Evolutionary conservation across 345 rosid species (phyloP), one percentile per base, ranked within the genome.

Genomic region (Carallia brachiata): DNA sequence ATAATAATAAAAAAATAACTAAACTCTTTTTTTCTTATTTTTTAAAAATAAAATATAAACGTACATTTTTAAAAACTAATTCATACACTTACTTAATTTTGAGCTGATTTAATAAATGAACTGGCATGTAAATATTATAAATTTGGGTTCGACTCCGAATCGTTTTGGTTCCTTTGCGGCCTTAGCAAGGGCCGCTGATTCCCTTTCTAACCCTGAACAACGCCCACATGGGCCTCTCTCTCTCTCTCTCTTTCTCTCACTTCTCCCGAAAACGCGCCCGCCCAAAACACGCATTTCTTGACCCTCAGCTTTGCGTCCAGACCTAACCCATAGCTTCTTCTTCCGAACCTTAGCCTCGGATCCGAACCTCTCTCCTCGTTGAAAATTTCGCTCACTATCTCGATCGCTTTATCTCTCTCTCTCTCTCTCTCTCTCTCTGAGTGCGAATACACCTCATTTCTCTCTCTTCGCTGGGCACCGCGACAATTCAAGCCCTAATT

Each of bases 321-420:
- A 67, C 82, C 81, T 73, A 56, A 56, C 28, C 55, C 40, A 23
- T 9, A 7, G 54, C 52, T 36, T 53, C 55, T 6, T 32, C 36
- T 2, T 27, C 68, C 72, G 67, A 58, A 60, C 63, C 74, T 57
- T 8, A 54, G 67, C 62, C 63, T 54, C 68, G 81, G 69, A 44
- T 50, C 73, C 83, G 75, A 72, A 58, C 82, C 83, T 77, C 79
- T 73, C 83, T 54, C 81, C 77, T 82, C 87, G 93, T 85, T 79
- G 90, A 83, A 85, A 67, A 53, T 81, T 85, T 82, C 79, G 77
- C 82, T 62, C 73, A 83, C 79, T 76, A 72, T 76, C 70, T 83
- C 80, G 78, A 82, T 74, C 77, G 61, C 88, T 84, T 77, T 82
- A 68, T 81, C 79, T 75, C 83, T 77, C 58, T 79, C 61, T 71